Conservation (phyloP, 1,284 basidiomycete genomes). For the Cutaneotrichosporon sp. region DNA sequence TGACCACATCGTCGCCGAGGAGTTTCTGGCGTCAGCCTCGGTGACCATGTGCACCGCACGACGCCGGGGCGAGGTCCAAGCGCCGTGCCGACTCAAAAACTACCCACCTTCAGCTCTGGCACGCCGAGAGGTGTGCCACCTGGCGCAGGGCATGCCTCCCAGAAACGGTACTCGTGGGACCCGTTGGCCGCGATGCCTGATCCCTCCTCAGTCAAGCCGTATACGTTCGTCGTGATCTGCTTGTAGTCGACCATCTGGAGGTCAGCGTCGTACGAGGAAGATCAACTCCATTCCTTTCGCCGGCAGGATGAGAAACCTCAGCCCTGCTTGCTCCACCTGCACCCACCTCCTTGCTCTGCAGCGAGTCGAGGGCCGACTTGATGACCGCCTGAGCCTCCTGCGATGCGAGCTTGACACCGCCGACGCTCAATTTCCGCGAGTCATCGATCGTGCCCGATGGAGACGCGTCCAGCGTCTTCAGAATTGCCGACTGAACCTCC, state of each 20-base stretch:
- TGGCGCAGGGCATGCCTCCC: slow-evolving; percentile 69
- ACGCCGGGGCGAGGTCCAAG: background rate
- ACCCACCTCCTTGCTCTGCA: slow-evolving; percentile 75
- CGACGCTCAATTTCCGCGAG: slow-evolving; percentile 62
- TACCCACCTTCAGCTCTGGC: slow-evolving; percentile 57
- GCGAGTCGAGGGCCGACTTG: slow-evolving; percentile 81
- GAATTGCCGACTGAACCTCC: slow-evolving; percentile 68
- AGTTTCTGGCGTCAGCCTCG: slow-evolving; percentile 2
- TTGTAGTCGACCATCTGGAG: slow-evolving; percentile 77
- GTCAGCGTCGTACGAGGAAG: background rate
- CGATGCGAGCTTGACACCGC: slow-evolving; percentile 42
- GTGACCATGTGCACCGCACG: background rate
- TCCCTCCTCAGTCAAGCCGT: slow-evolving; percentile 75
- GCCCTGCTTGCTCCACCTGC: too few species aligned
- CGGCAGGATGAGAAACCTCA: too few species aligned
- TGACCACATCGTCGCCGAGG: slow-evolving; percentile 75
- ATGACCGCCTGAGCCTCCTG: slow-evolving; percentile 76
- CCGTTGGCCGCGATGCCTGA: slow-evolving; percentile 69
- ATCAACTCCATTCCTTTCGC: too few species aligned
- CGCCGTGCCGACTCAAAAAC: background rate
- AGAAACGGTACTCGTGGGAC: slow-evolving; percentile 91
- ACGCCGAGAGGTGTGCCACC: slow-evolving; percentile 63
- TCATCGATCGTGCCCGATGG: slow-evolving; percentile 60
- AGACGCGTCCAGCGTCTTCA: slow-evolving; percentile 61
- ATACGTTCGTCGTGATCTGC: slow-evolving; percentile 68